Conservation (phyloP, 352 stramenopile genomes). For the Blastocystis sp. region DNA sequence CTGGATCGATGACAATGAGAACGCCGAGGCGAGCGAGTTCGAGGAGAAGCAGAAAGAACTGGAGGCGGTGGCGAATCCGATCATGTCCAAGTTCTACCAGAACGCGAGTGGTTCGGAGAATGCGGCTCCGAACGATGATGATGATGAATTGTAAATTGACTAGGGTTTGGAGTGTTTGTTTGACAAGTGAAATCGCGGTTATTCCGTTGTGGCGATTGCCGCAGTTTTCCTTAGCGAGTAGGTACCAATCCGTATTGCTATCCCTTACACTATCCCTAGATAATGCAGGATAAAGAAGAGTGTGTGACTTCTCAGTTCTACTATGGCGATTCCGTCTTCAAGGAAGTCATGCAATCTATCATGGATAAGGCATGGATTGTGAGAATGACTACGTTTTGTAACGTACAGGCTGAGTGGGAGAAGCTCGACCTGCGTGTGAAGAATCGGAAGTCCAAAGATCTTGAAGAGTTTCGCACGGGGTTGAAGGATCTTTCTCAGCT, state of each 20-base stretch:
- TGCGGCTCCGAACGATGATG: conserved; percentile 5
- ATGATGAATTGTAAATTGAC: conserved; percentile 53
- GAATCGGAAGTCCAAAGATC: conserved; percentile 50
- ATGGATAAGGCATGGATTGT: conserved; percentile 56
- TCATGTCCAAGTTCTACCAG: conserved; percentile 93
- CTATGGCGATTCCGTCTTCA: conserved; percentile 54
- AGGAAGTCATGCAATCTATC: conserved; percentile 54
- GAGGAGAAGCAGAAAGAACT: conserved; percentile 94
- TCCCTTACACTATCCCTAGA: neutral
- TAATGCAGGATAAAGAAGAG: conserved; percentile 49
- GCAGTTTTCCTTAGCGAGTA: conserved; percentile 2
- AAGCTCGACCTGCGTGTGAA: conserved; percentile 47
- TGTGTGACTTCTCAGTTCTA: conserved; percentile 1
- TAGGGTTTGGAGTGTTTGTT: conserved; percentile 1
- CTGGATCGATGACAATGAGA: conserved; percentile 95
- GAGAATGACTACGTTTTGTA: neutral
- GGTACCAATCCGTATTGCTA: neutral
- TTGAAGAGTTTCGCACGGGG: conserved; percentile 50
- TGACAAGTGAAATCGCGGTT: neutral
- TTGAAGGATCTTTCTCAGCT: conserved; percentile 52
- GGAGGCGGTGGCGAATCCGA: conserved; percentile 84
- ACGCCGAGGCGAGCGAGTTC: conserved; percentile 90
- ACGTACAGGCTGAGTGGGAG: conserved; percentile 50
- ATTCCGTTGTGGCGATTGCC: neutral
- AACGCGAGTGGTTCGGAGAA: neutral